phyloP scores from a whole-genome alignment of 1,284 basidiomycete genomes.

The Porogramme epimiltina region DNA sequence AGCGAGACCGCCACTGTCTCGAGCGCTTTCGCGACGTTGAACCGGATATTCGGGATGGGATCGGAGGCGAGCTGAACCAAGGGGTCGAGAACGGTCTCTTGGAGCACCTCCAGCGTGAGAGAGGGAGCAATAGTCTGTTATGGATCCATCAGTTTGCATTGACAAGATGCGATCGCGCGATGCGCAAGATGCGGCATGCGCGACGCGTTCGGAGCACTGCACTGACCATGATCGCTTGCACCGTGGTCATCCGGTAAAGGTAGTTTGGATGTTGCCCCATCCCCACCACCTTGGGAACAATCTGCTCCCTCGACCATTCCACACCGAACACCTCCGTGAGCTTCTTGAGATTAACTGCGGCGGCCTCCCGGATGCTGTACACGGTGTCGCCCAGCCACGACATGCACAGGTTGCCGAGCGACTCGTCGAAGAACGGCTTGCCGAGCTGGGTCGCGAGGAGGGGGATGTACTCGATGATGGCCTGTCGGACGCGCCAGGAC shows the following conservation, averaged over 20 bases:
- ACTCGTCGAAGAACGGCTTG: conserved; percentile 97
- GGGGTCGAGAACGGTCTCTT: conserved; percentile 84
- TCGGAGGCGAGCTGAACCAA: conserved; percentile 86
- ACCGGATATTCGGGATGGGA: conserved; percentile 98
- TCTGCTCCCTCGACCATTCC: conserved; percentile 94
- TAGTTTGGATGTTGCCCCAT: conserved; percentile 99
- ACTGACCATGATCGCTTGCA: conserved; percentile 96
- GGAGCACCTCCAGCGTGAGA: conserved; percentile 86
- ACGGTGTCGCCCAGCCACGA: conserved; percentile 99
- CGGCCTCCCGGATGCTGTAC: conserved; percentile 97
- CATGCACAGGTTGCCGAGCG: conserved; percentile 97
- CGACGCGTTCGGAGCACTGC: conserved; percentile 15
- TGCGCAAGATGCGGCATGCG: conserved; percentile 11
- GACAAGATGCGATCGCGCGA: too few species aligned
- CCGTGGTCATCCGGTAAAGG: conserved; percentile 98
- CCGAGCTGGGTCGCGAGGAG: conserved; percentile 96
- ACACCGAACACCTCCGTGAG: conserved; percentile 99
- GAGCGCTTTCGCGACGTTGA: conserved; percentile 96
- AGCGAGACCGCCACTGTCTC: conserved; percentile 84
- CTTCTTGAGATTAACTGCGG: conserved; percentile 96
- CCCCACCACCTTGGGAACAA: conserved; percentile 96
- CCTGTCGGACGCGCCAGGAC: conserved; percentile 99
- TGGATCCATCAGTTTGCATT: too few species aligned
- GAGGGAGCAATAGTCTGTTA: conserved; percentile 91
- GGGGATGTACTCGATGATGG: conserved; percentile 98